A percentile compares a stretch with the other conserved stretches of the same genome.
These are phyloP conservation scores for Opeltia flavorubescens DNA, from an alignment of 495 filamentous ascomycete species.

Conservation along the genomic window DNA sequence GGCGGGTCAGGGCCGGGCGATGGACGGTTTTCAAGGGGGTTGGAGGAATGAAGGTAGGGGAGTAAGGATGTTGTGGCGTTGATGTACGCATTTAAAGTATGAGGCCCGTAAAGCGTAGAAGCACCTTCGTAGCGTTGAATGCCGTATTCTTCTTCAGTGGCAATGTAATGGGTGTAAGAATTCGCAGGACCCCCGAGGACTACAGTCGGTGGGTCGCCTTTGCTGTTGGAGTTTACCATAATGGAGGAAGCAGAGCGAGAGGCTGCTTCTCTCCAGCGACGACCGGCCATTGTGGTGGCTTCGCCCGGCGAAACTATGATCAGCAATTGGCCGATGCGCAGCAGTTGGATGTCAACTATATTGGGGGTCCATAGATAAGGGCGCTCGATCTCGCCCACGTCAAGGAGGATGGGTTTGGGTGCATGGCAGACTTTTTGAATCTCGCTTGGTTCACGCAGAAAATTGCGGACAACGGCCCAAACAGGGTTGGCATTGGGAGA, in stretches of 20 bases:
- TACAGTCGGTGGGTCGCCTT: conserved; percentile 42
- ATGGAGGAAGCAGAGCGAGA: conserved; percentile 34
- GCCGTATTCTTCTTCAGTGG: conserved; percentile 81
- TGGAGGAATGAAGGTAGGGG: conserved; percentile 42
- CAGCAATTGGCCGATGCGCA: conserved; percentile 77
- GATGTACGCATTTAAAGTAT: conserved; percentile 81
- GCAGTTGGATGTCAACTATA: conserved; percentile 80
- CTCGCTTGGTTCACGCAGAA: conserved; percentile 55
- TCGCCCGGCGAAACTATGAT: conserved; percentile 84
- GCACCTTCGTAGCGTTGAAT: conserved; percentile 93
- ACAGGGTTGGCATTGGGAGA: conserved; percentile 65
- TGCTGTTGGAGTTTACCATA: conserved; percentile 16
- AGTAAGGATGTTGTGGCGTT: conserved; percentile 64
- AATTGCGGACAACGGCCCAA: conserved; percentile 61
- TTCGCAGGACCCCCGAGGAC: conserved; percentile 92
- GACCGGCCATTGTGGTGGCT: conserved; percentile 87
- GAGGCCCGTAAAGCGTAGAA: conserved; percentile 86
- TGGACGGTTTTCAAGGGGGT: conserved; percentile 22
- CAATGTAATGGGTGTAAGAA: conserved; percentile 90
- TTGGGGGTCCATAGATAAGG: conserved; percentile 91
- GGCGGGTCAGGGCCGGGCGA: conserved; percentile 54
- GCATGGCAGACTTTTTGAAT: conserved; percentile 66
- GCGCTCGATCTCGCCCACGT: conserved; percentile 63
- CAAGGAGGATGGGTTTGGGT: conserved; percentile 78
- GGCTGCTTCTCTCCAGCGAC: conserved; percentile 81